Conservation (phyloP, 2,329 filamentous ascomycete genomes). For the Microsporum canis region DNA sequence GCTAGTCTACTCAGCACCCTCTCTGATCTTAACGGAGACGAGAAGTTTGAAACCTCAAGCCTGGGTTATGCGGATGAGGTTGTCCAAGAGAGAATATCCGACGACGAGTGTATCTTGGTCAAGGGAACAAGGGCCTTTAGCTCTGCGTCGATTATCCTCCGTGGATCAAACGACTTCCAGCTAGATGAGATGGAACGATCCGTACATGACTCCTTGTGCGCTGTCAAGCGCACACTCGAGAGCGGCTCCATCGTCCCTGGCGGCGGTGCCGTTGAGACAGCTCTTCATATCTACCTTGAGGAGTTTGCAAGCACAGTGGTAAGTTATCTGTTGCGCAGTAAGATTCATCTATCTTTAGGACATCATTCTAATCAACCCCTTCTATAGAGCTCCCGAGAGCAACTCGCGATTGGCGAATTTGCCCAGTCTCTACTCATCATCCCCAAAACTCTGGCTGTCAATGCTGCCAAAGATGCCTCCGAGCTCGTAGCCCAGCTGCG, state of each 20-base stretch:
- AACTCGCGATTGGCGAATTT: constrained; percentile 95
- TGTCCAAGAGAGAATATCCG: constrained; percentile 94
- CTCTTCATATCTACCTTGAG: constrained; percentile 96
- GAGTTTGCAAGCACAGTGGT: constrained; percentile 95
- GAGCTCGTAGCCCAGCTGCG: constrained; percentile 93
- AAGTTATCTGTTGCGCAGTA: constrained; percentile 23
- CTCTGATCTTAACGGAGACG: constrained; percentile 93
- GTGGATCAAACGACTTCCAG: constrained; percentile 89
- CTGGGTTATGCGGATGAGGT: constrained; percentile 91
- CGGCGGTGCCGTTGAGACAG: constrained; percentile 95
- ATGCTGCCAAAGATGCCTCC: constrained; percentile 90
- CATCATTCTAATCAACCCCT: not conserved
- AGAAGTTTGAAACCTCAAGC: constrained; percentile 84
- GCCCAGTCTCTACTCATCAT: constrained; percentile 88
- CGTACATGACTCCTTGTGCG: constrained; percentile 89
- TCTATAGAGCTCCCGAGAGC: constrained; percentile 68
- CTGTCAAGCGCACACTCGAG: constrained; percentile 93
- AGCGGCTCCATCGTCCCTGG: constrained; percentile 94
- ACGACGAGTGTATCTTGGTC: constrained; percentile 94
- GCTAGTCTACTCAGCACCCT: constrained; percentile 86
- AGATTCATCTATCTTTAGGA: not conserved
- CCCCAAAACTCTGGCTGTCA: constrained; percentile 91
- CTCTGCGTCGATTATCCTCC: constrained; percentile 89
- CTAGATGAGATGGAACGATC: constrained; percentile 99
- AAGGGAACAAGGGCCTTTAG: constrained; percentile 92